Percentiles rank a stretch among this genome's conserved stretches.
These are phyloP conservation scores for Populus deltoides DNA, from an alignment of 345 rosid species.

Conservation along the genomic window DNA sequence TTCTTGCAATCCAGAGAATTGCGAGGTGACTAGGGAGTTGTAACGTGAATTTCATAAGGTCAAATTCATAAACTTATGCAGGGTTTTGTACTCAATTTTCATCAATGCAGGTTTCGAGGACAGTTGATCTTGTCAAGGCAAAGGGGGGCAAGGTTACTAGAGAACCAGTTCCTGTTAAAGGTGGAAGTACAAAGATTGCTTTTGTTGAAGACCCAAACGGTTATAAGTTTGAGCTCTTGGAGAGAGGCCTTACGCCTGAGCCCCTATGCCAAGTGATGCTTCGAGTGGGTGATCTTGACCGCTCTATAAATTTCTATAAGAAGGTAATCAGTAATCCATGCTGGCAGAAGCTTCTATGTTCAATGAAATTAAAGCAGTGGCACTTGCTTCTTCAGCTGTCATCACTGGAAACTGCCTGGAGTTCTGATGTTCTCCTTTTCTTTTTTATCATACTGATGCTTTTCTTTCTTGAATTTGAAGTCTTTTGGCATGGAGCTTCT, in stretches of 20 bases:
- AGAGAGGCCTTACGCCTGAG: conserved; percentile 20
- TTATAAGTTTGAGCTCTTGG: conserved; percentile 19
- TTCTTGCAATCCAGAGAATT: neutral
- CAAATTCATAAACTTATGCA: neutral
- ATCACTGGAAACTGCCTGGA: neutral
- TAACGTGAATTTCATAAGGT: neutral
- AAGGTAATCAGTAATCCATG: conserved; percentile 11
- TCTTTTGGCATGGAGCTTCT: conserved; percentile 30
- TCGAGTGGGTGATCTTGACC: conserved; percentile 26
- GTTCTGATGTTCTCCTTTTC: neutral
- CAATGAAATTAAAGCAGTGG: neutral
- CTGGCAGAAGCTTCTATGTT: neutral
- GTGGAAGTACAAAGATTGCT: conserved; percentile 6
- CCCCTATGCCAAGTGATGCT: conserved; percentile 30
- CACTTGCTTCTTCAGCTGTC: neutral
- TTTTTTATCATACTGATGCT: neutral
- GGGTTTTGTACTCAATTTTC: neutral
- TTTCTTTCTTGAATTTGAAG: conserved; percentile 18
- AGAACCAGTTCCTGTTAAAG: conserved; percentile 16
- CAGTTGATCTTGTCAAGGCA: conserved; percentile 17
- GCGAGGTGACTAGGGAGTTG: neutral
- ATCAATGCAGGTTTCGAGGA: conserved; percentile 13
- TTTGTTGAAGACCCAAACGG: conserved; percentile 24
- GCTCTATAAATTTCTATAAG: conserved; percentile 16
- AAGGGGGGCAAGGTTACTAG: conserved; percentile 17